Evolutionary conservation across 106 monocot species (phyloP), one percentile per base, ranked within the genome.

Genomic region (Platanthera guangdongensis): DNA sequence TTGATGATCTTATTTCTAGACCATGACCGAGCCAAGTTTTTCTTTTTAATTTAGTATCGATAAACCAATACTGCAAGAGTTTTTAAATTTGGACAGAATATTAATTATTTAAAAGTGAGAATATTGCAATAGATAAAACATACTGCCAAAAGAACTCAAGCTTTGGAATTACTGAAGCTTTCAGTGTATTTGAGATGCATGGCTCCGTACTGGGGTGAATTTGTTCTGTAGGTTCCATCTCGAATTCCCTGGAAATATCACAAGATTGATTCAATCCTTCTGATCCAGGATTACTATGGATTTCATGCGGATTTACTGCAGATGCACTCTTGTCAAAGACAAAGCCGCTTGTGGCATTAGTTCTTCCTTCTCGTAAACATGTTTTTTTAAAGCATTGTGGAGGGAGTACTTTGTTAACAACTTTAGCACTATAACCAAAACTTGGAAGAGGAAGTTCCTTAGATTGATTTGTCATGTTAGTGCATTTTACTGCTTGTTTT

Each of bases 121-220:
- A 50, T 4, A 46, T 49, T n/a, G 25, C 46, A 50, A 57, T 11
- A 76, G 51, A 52, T 3, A 55, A 57, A 84, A 50, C 94, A 86
- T 99, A 99, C 97, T 90, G 80, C 97, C 97, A 99, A 81, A 94
- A 86, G 53, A 54, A 88, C 50, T 84, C 78, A 75, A 82, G 80
- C 76, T 89, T 75, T 74, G 97, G 97, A 76, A 93, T 81, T 59
- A 76, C 83, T 55, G 86, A 87, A 77, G 78, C 59, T 81, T 63
- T 78, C 16, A 50, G 68, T 55, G 77, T 32, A 68, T 54, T 57
- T 39, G 51, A 7, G 69, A 57, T 59, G 18, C 74, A 45, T 51
- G 74, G 74, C 22, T 51, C 72, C 65, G 63, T 68, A 76, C 47
- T 52, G 74, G 85, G 76, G 50, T 75, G 59, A 7, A 30, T 18